Evolutionary conservation across 2,329 filamentous ascomycete species (phyloP), one percentile per base, ranked within the genome.

Genomic region (Cordyceps javanica): DNA sequence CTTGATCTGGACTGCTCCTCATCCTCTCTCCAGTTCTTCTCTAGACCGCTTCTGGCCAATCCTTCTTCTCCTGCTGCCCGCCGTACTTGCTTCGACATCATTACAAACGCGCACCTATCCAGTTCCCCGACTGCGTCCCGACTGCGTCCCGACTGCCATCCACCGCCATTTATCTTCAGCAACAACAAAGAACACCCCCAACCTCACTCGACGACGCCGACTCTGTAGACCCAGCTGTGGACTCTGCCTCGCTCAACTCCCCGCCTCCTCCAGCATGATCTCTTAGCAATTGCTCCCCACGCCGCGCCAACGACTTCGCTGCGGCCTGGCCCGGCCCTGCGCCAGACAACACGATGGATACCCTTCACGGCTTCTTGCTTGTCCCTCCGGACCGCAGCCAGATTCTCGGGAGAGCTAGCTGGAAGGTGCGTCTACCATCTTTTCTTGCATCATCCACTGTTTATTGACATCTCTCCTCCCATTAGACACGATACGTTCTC

Each of bases 401-500:
- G 60, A 77, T 82, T 44, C 73, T 82, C 52, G 77, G 77, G 44
- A 71, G 77, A 62, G 73, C 77, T 50, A 63, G 75, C 48, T 82
- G 79, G 79, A 82, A 82, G 75, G 79, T 81, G 64, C 53, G 73
- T 60, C 32, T 45, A 44, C 60, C n/a, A 26, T 54, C 10, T n/a
- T 21, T 32, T 13, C 36, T 8, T 16, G 14, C 32, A 26, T 25
- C 36, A 41, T 32, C 58, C 52, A 59, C 55, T 9, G 11, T 8
- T 44, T 32, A 36, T 3, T n/a, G 39, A 42, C 39, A 42, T 42
- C 8, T 11, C 32, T 3, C 49, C 19, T 19, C 41, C 11, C 60
- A 45, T 38, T 66, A 86, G 83, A 65, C 78, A 66, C 82, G 84
- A 69, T 85, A 82, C 68, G 77, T 87, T 49, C 74, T 83, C 58